Evolutionary conservation across 1,284 basidiomycete species (phyloP).

Genomic region (Ustilago lituana): DNA sequence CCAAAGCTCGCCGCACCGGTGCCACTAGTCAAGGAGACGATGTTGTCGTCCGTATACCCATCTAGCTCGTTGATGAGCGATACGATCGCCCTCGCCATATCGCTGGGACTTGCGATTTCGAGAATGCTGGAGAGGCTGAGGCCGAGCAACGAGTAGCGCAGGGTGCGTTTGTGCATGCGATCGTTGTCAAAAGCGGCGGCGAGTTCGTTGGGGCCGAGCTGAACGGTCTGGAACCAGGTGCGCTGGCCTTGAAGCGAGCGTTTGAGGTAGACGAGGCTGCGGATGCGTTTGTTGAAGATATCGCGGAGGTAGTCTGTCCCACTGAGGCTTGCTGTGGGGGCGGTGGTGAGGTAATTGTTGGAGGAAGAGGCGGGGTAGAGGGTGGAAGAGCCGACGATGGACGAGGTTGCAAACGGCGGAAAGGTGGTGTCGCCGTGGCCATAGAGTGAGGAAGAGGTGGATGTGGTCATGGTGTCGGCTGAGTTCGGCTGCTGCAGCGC

Average conservation of each 20-base stretch:
- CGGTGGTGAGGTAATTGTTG: neutral
- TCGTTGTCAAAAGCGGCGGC: constrained; percentile 41
- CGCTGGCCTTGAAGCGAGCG: constrained; percentile 32
- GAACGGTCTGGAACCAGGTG: constrained; percentile 47
- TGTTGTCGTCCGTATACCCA: constrained; percentile 31
- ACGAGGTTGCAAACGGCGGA: constrained; percentile 15
- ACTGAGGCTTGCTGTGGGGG: constrained; percentile 10
- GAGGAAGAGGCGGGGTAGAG: constrained; percentile 16
- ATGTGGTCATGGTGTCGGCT: constrained; percentile 10
- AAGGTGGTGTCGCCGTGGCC: constrained; percentile 6
- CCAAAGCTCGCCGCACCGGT: constrained; percentile 12
- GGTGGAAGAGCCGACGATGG: constrained; percentile 10
- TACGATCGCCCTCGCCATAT: constrained; percentile 43
- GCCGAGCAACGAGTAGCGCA: constrained; percentile 43
- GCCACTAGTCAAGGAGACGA: constrained; percentile 25
- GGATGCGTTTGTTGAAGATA: constrained; percentile 43
- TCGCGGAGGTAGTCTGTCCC: constrained; percentile 31
- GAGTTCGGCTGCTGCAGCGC: neutral
- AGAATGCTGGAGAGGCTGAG: constrained; percentile 48
- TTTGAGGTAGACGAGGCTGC: constrained; percentile 45
- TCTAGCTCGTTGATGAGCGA: constrained; percentile 54
- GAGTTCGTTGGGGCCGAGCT: constrained; percentile 31
- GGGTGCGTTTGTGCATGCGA: constrained; percentile 50
- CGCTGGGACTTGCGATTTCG: constrained; percentile 34
- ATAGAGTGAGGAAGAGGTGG: constrained; percentile 12